phyloP scores from a whole-genome alignment of 2,329 filamentous ascomycete genomes.

The Fusarium equiseti region DNA sequence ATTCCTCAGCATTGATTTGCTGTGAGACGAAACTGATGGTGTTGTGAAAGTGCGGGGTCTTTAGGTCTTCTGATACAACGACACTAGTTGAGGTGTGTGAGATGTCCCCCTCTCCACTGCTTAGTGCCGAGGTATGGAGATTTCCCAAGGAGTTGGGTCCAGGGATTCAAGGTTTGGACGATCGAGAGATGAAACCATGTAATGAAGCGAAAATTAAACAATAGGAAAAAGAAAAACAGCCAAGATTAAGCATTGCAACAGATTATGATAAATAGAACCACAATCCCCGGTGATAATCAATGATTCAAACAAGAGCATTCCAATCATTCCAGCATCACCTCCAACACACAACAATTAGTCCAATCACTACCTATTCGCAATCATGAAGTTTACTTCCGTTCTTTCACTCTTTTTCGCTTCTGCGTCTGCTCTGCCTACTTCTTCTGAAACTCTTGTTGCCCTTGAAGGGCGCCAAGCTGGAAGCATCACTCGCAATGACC shows the following conservation, averaged over 20 bases:
- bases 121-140: slow-evolving; percentile 13
- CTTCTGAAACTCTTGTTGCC: neutral
- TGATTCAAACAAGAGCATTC: neutral
- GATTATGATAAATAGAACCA: slow-evolving; percentile 11
- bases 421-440: slow-evolving; percentile 16
- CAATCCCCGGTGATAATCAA: neutral
- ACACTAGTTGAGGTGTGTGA: neutral
- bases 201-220: neutral
- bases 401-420: slow-evolving; percentile 27
- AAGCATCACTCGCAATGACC: slow-evolving; percentile 44
- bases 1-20: neutral
- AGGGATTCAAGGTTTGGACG: neutral
- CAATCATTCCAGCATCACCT: neutral
- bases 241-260: accelerated
- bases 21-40: neutral
- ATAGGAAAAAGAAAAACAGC: accelerated
- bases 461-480: slow-evolving; percentile 35
- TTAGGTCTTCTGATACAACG: slow-evolving; percentile 14
- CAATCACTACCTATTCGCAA: neutral
- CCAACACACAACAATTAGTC: neutral
- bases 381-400: slow-evolving; percentile 34
- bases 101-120: slow-evolving; percentile 5
- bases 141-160: neutral
- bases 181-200: neutral
- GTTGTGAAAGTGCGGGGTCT: slow-evolving; percentile 24